Percentiles rank a stretch among this genome's conserved stretches.
Evolutionary conservation across 1,284 basidiomycete genomes (phyloP).

Genomic region (Ganoderma lucidum): DNA sequence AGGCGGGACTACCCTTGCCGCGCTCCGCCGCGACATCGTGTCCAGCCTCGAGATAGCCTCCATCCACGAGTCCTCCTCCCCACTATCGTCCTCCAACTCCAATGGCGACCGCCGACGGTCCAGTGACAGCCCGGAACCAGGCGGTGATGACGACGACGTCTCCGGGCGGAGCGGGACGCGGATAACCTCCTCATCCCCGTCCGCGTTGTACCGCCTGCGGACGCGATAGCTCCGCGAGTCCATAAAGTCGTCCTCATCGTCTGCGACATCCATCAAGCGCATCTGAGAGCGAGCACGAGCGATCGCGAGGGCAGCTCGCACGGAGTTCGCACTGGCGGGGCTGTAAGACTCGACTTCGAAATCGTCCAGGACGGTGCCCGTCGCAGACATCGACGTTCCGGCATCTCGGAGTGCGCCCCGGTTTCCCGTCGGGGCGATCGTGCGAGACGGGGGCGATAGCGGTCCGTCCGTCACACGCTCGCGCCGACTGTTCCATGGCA

Average conservation of each 20-base stretch:
- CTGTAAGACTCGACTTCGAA: slow-evolving; percentile 2
- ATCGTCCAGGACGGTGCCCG: neutral
- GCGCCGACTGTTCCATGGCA: neutral
- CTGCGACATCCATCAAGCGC: slow-evolving; percentile 5
- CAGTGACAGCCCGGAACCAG: slow-evolving; percentile 17
- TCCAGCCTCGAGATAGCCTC: slow-evolving; percentile 22
- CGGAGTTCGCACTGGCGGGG: neutral
- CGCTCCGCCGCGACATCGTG: slow-evolving; percentile 16
- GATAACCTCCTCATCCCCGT: slow-evolving; percentile 52
- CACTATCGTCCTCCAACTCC: slow-evolving; percentile 11
- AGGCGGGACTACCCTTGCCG: neutral
- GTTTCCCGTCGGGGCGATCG: neutral
- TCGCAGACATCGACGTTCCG: neutral
- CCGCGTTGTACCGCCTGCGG: slow-evolving; percentile 47
- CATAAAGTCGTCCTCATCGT: slow-evolving; percentile 15
- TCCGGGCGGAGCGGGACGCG: slow-evolving; percentile 45
- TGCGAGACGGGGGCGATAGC: slow-evolving; percentile 8
- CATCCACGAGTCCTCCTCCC: slow-evolving; percentile 15
- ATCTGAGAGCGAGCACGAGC: slow-evolving; percentile 10
- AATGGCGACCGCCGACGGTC: slow-evolving; percentile 2
- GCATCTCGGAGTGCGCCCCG: neutral
- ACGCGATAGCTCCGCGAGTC: slow-evolving; percentile 48
- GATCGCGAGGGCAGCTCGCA: slow-evolving; percentile 19
- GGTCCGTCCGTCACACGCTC: slow-evolving; percentile 3
- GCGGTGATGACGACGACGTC: slow-evolving; percentile 1